Percentiles rank a stretch among this genome's conserved stretches.
Evolutionary conservation across 1,284 basidiomycete genomes (phyloP).

Genomic region (Abortiporus biennis): DNA sequence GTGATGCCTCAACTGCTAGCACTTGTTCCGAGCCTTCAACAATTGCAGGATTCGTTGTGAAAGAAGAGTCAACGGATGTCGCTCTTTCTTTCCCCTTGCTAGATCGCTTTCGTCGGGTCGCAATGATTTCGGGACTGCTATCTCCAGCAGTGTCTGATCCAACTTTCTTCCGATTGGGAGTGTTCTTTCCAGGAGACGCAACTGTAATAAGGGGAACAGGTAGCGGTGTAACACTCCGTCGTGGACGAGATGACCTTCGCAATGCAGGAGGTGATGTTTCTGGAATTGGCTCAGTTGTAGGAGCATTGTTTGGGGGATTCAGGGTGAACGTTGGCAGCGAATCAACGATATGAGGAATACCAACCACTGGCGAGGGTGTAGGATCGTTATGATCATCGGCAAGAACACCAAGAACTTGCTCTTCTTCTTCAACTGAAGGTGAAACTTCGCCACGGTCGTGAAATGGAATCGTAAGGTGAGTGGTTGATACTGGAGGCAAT

Average conservation of each 20-base stretch:
- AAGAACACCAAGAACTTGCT: constrained; percentile 14
- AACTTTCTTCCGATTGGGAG: not conserved
- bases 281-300: not conserved
- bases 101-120: not conserved
- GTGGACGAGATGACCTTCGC: constrained; percentile 13
- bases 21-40: no score
- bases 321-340: not conserved
- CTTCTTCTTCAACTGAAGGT: constrained; percentile 15
- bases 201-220: constrained; percentile 4
- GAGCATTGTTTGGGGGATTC: no score
- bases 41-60: no score
- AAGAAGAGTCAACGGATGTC: not conserved
- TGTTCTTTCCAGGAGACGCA: not conserved
- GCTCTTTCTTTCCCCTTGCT: constrained; percentile 6
- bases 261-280: constrained; percentile 6
- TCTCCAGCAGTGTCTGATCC: no score
- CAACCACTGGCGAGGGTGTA: not conserved
- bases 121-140: not conserved
- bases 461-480: not conserved
- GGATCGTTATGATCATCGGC: constrained; percentile 2
- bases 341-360: not conserved
- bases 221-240: constrained; percentile 12
- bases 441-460: constrained; percentile 2
- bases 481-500: not conserved
- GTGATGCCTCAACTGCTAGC: no score